Conservation (phyloP, 2,329 filamentous ascomycete species). For the Aspergillus ochraceus region DNA sequence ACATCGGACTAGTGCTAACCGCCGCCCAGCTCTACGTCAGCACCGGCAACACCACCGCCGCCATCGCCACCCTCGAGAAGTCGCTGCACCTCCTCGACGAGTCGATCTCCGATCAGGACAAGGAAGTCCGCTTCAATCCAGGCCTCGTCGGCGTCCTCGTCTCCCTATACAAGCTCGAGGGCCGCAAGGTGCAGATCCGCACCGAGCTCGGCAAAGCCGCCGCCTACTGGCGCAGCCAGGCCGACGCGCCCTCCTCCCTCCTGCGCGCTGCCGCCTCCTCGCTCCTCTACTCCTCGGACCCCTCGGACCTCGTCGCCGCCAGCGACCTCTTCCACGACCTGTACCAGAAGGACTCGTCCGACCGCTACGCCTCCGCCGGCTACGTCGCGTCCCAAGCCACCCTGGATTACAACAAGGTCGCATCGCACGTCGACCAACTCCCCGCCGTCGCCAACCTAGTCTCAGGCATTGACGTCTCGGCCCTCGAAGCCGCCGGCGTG, state of each 20-base stretch:
- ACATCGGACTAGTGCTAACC: conserved; percentile 77
- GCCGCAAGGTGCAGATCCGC: conserved; percentile 70
- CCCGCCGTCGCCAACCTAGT: conserved; percentile 44
- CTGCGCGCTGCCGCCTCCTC: conserved; percentile 80
- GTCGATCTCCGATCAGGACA: conserved; percentile 55
- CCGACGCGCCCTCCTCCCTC: conserved; percentile 62
- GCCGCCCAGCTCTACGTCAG: conserved; percentile 78
- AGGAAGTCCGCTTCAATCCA: conserved; percentile 76
- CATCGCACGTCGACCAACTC: conserved; percentile 39
- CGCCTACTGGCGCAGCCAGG: conserved; percentile 72
- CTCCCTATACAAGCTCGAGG: conserved; percentile 74
- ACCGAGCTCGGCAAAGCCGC: conserved; percentile 76
- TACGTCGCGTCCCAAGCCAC: conserved; percentile 80
- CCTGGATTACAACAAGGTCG: conserved; percentile 36
- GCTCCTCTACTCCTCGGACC: conserved; percentile 72
- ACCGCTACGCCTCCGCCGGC: conserved; percentile 73
- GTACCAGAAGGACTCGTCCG: conserved; percentile 61
- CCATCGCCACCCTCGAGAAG: conserved; percentile 71
- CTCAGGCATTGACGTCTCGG: conserved; percentile 42
- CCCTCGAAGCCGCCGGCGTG: conserved; percentile 48
- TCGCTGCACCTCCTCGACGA: conserved; percentile 73
- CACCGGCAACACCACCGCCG: conserved; percentile 69
- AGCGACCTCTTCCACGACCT: conserved; percentile 77
- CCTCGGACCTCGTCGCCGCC: conserved; percentile 68
- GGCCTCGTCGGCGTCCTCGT: conserved; percentile 80